Conservation (phyloP, 768 basidiomycete genomes). For the Tephrocybe sp. region DNA sequence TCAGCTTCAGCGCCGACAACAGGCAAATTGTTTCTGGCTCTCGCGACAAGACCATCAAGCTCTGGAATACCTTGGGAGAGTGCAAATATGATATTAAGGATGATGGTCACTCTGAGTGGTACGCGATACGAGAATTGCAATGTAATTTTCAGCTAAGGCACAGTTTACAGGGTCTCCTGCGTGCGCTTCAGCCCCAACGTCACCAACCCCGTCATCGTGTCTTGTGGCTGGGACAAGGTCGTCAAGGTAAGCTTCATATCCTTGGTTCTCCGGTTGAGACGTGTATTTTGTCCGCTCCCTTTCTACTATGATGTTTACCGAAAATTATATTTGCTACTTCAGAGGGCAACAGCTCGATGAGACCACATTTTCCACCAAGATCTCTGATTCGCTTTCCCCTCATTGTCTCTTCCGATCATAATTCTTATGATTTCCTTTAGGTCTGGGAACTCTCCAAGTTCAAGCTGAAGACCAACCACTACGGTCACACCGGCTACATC, state of each 20-base stretch:
- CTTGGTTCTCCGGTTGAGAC: too few relatives aligned
- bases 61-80: slow-evolving; percentile 99
- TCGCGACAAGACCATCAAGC: slow-evolving; percentile 96
- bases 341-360: slow-evolving; percentile 70
- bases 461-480: slow-evolving; percentile 99
- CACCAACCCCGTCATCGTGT: slow-evolving; percentile 96
- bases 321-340: slow-evolving; percentile 84
- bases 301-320: slow-evolving; percentile 32
- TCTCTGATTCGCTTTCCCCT: slow-evolving; percentile 54
- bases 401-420: slow-evolving; percentile 30
- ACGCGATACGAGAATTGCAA: slow-evolving; percentile 17
- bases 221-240: slow-evolving; percentile 99
- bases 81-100: slow-evolving; percentile 99
- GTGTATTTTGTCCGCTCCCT: background rate
- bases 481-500: slow-evolving; percentile 99
- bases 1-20: slow-evolving; percentile 99
- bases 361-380: slow-evolving; percentile 75
- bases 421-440: slow-evolving; percentile 40
- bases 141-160: slow-evolving; percentile 7
- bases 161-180: slow-evolving; percentile 83
- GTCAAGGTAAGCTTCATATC: slow-evolving; percentile 77
- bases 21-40: slow-evolving; percentile 99
- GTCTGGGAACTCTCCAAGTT: slow-evolving; percentile 99
- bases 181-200: slow-evolving; percentile 99
- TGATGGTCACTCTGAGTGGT: slow-evolving; percentile 97